Conservation (phyloP, 345 rosid species). For the Eucalyptus marginata region DNA sequence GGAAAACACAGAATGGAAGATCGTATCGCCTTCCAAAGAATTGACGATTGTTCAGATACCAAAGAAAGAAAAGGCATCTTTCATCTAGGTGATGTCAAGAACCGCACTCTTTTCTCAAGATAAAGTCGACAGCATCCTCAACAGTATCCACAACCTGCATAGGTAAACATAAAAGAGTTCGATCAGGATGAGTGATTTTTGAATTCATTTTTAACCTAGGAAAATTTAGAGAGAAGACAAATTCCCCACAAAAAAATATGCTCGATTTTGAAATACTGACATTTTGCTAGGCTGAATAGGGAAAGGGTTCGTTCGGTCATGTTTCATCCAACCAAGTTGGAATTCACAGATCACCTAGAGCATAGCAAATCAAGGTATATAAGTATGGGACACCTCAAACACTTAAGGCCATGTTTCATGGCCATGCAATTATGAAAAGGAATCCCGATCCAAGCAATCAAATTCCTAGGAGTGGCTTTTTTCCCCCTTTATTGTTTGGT, state of each 20-base stretch:
- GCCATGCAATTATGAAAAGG: background rate
- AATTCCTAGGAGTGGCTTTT: background rate
- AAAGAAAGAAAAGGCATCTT: background rate
- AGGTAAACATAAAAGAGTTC: background rate
- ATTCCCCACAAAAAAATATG: background rate
- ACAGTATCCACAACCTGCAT: constrained; percentile 70
- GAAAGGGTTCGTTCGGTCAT: background rate
- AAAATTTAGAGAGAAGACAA: background rate
- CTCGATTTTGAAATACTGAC: background rate
- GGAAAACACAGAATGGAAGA: background rate
- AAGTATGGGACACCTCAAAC: background rate
- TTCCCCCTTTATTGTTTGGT: background rate
- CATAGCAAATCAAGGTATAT: background rate
- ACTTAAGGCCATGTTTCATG: background rate
- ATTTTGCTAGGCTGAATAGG: background rate
- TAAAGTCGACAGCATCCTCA: constrained; percentile 75
- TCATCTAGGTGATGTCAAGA: background rate
- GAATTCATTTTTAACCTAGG: background rate
- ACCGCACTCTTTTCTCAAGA: constrained; percentile 33
- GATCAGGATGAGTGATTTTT: background rate
- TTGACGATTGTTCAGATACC: background rate
- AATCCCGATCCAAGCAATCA: background rate
- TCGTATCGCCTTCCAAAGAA: background rate
- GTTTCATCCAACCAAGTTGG: background rate
- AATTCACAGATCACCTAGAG: background rate